A percentile compares a stretch with the other conserved stretches of the same genome.
Evolutionary conservation across 306 rosid genomes (phyloP).

Genomic region (Arachis hypogaea): DNA sequence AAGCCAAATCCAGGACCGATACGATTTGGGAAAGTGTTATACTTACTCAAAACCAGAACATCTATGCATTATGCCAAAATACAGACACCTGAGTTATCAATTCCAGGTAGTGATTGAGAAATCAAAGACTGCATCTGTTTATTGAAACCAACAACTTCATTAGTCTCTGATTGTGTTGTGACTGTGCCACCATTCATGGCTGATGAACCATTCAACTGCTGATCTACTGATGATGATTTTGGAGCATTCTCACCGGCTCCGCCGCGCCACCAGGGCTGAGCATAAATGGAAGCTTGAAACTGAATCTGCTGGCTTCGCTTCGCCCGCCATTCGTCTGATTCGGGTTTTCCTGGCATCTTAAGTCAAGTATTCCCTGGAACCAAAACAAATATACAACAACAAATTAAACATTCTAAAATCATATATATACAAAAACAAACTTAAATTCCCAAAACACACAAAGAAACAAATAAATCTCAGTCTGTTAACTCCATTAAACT

Average conservation of each 20-base stretch:
- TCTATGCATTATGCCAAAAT: conserved; percentile 11
- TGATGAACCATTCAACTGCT: conserved; percentile 44
- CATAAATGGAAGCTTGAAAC: conserved; percentile 50
- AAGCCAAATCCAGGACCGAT: too few species aligned
- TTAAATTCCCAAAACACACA: neutral
- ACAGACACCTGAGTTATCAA: conserved; percentile 46
- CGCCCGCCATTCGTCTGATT: conserved; percentile 45
- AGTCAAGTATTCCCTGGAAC: conserved; percentile 48
- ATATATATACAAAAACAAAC: conserved; percentile 9
- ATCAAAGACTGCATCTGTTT: conserved; percentile 43
- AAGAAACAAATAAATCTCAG: conserved; percentile 19
- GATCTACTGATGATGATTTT: conserved; percentile 50
- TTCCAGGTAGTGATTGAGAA: conserved; percentile 49
- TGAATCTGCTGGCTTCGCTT: conserved; percentile 42
- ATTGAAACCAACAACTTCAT: conserved; percentile 41
- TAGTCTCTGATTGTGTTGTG: conserved; percentile 32
- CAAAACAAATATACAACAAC: conserved; percentile 20
- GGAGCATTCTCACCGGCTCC: conserved; percentile 49
- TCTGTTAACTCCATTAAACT: conserved; percentile 25
- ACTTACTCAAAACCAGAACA: too few species aligned
- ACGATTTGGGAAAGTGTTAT: too few species aligned
- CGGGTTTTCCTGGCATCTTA: conserved; percentile 76
- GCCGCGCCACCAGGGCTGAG: conserved; percentile 71
- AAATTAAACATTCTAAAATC: neutral
- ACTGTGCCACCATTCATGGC: conserved; percentile 40